A percentile compares a stretch with the other conserved stretches of the same genome.
These are phyloP conservation scores for Ceratobasidium sp. DNA, from an alignment of 1,284 basidiomycete genomes.

Conservation along the genomic window DNA sequence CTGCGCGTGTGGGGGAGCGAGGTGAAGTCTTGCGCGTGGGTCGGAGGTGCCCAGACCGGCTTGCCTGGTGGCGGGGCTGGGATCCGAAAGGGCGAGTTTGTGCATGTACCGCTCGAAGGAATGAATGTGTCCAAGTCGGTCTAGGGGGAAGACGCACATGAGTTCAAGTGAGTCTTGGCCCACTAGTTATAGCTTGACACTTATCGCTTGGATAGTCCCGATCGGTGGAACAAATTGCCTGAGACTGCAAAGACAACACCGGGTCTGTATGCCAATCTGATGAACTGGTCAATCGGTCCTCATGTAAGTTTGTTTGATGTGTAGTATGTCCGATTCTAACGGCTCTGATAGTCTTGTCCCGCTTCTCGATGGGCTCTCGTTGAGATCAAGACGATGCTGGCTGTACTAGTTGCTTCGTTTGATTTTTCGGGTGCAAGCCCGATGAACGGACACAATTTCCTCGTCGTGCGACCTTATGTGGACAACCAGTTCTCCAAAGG, in stretches of 20 bases:
- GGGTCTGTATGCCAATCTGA: constrained; percentile 76
- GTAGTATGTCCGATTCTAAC: background rate
- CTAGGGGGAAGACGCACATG: constrained; percentile 83
- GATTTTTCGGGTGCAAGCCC: constrained; percentile 38
- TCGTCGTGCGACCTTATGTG: constrained; percentile 30
- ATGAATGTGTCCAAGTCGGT: constrained; percentile 80
- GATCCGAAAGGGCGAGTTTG: constrained; percentile 75
- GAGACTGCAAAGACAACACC: constrained; percentile 71
- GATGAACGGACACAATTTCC: constrained; percentile 34
- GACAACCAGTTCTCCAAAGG: constrained; percentile 31
- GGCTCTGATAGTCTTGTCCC: constrained; percentile 24
- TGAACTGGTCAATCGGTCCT: constrained; percentile 84
- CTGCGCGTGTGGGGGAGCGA: constrained; percentile 65
- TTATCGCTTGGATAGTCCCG: constrained; percentile 65
- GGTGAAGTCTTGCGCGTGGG: constrained; percentile 40
- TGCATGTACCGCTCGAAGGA: constrained; percentile 82
- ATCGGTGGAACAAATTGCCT: constrained; percentile 81
- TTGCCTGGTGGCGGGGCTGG: constrained; percentile 60
- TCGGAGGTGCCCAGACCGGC: constrained; percentile 56
- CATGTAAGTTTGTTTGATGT: constrained; percentile 62
- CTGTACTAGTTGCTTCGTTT: constrained; percentile 38
- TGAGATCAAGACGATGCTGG: constrained; percentile 31
- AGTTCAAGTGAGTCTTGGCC: constrained; percentile 63
- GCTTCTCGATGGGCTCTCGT: constrained; percentile 43
- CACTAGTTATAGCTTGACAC: background rate